Percentiles rank a stretch among this genome's conserved stretches.
Evolutionary conservation across 192 early-diverging fungal species (phyloP).

Genomic region (Coemansia sp.): DNA sequence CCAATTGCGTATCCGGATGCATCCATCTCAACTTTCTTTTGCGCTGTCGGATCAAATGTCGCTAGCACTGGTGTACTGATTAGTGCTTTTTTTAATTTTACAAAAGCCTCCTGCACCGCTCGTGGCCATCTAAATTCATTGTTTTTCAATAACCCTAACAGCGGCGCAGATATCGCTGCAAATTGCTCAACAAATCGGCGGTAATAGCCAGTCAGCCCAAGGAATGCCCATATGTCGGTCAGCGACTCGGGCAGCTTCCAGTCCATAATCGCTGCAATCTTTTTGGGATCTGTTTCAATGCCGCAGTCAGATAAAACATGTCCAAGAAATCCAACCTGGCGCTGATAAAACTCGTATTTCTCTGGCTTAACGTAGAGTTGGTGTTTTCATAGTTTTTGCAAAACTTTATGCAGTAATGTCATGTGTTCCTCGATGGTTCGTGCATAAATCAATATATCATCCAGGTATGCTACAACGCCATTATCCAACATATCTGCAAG

Average conservation of each 20-base stretch:
- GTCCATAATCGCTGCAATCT: constrained; percentile 1
- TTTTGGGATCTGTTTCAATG: constrained; percentile 1
- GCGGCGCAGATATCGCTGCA: background rate
- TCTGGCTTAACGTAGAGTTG: constrained; percentile 1
- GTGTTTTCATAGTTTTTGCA: constrained; percentile 2
- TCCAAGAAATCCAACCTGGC: background rate
- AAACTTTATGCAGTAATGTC: constrained; percentile 2
- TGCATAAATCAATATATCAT: constrained; percentile 41
- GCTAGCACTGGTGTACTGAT: background rate
- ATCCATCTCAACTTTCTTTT: too few relatives aligned
- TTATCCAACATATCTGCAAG: too few relatives aligned
- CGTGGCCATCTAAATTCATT: background rate
- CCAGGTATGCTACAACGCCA: too few relatives aligned
- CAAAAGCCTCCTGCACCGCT: background rate
- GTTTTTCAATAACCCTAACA: constrained; percentile 1
- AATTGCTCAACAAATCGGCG: constrained; percentile 4
- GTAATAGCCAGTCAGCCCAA: constrained; percentile 5
- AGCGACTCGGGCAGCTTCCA: background rate
- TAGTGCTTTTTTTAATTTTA: background rate
- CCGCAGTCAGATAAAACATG: background rate
- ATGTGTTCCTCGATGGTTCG: constrained; percentile 9
- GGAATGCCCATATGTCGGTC: constrained; percentile 4
- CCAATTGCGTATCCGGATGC: constrained; percentile 7
- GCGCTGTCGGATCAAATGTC: too few relatives aligned
- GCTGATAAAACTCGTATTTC: constrained; percentile 2